Percentiles rank a stretch among this genome's conserved stretches.
These are phyloP conservation scores for Claviceps sp. DNA, from an alignment of 2,329 filamentous ascomycete genomes.

Conservation along the genomic window DNA sequence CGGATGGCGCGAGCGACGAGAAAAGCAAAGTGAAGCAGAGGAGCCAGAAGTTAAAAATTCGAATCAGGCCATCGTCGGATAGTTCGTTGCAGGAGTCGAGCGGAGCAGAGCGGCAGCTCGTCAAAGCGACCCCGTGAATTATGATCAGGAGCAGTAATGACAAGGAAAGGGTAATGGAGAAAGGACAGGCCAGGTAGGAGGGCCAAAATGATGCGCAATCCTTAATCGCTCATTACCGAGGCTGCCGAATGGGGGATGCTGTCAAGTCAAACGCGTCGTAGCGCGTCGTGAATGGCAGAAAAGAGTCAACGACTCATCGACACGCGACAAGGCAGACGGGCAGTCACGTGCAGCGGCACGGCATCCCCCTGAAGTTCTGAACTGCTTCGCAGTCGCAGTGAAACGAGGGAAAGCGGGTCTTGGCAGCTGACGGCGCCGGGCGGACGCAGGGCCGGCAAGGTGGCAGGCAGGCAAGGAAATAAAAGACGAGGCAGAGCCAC, in stretches of 20 bases:
- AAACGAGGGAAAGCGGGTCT: not conserved
- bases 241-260: not conserved
- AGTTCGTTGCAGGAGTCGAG: not conserved
- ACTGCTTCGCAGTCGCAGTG: too few relatives aligned
- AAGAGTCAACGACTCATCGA: too few relatives aligned
- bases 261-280: too few relatives aligned
- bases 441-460: not conserved
- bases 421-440: not conserved
- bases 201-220: not conserved
- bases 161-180: not conserved
- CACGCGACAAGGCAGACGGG: slow-evolving; percentile 8
- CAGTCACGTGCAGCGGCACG: slow-evolving; percentile 12
- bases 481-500: slow-evolving; percentile 9
- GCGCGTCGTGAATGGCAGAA: not conserved
- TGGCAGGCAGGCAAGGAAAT: not conserved
- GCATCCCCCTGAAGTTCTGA: too few relatives aligned
- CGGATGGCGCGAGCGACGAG: not conserved
- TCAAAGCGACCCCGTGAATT: too few relatives aligned
- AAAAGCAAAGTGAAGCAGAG: not conserved
- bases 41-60: not conserved
- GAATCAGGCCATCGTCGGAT: not conserved
- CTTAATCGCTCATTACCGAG: not conserved
- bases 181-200: not conserved
- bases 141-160: too few relatives aligned
- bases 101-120: too few relatives aligned